These are phyloP conservation scores for Aschersonia sp. DNA, from an alignment of 2,329 filamentous ascomycete genomes.

Conservation along the genomic window DNA sequence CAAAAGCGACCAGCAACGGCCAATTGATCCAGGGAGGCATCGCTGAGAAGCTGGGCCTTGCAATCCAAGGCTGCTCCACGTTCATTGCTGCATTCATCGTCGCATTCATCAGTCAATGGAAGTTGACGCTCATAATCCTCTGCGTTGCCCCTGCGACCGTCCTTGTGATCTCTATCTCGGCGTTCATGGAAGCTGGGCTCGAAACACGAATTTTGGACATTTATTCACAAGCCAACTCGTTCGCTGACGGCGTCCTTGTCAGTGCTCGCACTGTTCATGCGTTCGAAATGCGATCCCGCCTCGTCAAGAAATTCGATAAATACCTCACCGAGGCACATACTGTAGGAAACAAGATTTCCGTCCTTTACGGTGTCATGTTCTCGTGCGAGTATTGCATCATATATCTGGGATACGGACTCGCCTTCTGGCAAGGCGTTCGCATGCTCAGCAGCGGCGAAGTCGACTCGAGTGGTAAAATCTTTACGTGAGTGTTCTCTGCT, in stretches of 20 bases:
- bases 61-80: slow-evolving; percentile 22
- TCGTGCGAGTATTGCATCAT: slow-evolving; percentile 24
- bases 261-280: slow-evolving; percentile 27
- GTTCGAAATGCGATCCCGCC: slow-evolving; percentile 23
- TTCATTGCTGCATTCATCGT: slow-evolving; percentile 23
- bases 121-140: slow-evolving; percentile 25
- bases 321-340: slow-evolving; percentile 20
- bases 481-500: slow-evolving; percentile 15
- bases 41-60: slow-evolving; percentile 23
- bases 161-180: slow-evolving; percentile 15
- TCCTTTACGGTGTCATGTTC: slow-evolving; percentile 23
- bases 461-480: slow-evolving; percentile 20
- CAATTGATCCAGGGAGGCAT: slow-evolving; percentile 25
- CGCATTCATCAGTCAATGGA: slow-evolving; percentile 26
- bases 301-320: slow-evolving; percentile 23
- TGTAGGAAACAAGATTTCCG: slow-evolving; percentile 22
- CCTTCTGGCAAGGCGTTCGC: slow-evolving; percentile 29
- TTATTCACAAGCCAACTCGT: slow-evolving; percentile 17
- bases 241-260: slow-evolving; percentile 21
- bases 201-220: slow-evolving; percentile 20
- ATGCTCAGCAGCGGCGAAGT: slow-evolving; percentile 23
- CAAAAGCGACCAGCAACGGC: slow-evolving; percentile 29
- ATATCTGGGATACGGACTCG: slow-evolving; percentile 25
- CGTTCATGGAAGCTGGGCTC: slow-evolving; percentile 13
- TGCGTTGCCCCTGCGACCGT: slow-evolving; percentile 13